Conservation (phyloP, 2,329 filamentous ascomycete species). For the Rhexocercosporidium sp. region DNA sequence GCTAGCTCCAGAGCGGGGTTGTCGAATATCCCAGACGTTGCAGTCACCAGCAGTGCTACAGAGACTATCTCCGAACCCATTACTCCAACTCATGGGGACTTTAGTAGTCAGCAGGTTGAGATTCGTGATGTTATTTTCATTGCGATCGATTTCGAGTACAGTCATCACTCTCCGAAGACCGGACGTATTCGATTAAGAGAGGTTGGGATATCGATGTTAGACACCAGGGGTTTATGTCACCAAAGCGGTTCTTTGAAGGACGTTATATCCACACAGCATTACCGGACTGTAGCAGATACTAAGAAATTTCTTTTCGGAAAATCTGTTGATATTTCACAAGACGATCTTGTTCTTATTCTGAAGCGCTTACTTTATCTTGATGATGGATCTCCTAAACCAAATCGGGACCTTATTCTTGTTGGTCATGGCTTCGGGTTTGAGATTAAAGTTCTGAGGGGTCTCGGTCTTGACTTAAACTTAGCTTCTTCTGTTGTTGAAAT, state of each 20-base stretch:
- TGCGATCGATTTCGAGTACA: constrained; percentile 27
- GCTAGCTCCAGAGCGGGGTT: neutral
- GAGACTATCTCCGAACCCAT: neutral
- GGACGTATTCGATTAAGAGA: constrained; percentile 23
- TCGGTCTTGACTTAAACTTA: constrained; percentile 3
- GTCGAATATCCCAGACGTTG: neutral
- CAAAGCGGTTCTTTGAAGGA: neutral
- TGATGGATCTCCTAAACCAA: neutral
- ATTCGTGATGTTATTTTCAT: constrained; percentile 23
- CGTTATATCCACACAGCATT: constrained; percentile 23
- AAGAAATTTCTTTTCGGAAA: constrained; percentile 20
- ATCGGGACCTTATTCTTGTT: neutral
- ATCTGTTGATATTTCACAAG: constrained; percentile 13
- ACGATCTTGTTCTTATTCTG: constrained; percentile 5
- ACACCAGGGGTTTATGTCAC: constrained; percentile 16
- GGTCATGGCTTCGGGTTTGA: neutral
- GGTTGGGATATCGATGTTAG: constrained; percentile 24
- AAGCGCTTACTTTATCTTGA: neutral
- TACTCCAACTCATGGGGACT: neutral
- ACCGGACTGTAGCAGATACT: constrained; percentile 21
- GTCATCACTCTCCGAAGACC: constrained; percentile 24
- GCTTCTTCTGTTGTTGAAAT: constrained; percentile 10
- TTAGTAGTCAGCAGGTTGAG: neutral
- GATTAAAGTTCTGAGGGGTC: constrained; percentile 1
- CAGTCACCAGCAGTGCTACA: neutral